Base-by-base conservation (phyloP, 192 early-diverging fungal species). In the Backusella luteola region DNA sequence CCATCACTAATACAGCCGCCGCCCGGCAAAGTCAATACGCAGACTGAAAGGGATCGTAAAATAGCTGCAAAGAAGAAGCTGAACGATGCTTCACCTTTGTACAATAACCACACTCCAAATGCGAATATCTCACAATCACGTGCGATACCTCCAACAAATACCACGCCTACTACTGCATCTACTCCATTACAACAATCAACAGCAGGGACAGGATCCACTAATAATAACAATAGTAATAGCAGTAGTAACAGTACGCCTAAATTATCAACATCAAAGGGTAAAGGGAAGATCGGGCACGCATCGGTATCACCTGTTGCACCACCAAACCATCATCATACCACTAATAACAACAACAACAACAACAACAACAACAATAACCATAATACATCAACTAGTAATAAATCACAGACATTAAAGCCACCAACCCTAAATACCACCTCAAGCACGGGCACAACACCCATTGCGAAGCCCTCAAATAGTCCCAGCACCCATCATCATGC, bases 1-100 rank as follows among this genome's bases (percentile, higher is more conserved):
- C 26, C 41, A n/a, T 56, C 69, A 39, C 15, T 76, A 34, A 70
- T 76, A 23, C 75, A 44, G 14, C 75, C 75, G 6, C 67, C 75
- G 7, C 36, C 75, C n/a, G 68, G 68, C 41, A 35, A 38, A 41
- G 68, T 69, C 3, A 35, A 19, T 21, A 69, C 68, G 9, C 56
- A 63, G 9, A 41, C 68, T 7, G 68, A 69, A 14, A n/a, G 68
- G 12, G 68, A 69, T 41, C 36, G 68, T 41, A 38, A 35, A 12
- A 69, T 69, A 21, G 68, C 68, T 35, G 29, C 66, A 67, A 67
- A 67, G 26, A 63, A 63, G 23, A 63, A 63, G 11, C 21, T 23
- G 11, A 63, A 29, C 26, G 26, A 63, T 63, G 26, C 56, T 4
- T 63, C 56, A 29, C 56, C 56, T 26, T 63, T 63, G 23, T 63